Conservation (phyloP, 1,139 yeast genomes). For the Scheffersomyces quercinus region DNA sequence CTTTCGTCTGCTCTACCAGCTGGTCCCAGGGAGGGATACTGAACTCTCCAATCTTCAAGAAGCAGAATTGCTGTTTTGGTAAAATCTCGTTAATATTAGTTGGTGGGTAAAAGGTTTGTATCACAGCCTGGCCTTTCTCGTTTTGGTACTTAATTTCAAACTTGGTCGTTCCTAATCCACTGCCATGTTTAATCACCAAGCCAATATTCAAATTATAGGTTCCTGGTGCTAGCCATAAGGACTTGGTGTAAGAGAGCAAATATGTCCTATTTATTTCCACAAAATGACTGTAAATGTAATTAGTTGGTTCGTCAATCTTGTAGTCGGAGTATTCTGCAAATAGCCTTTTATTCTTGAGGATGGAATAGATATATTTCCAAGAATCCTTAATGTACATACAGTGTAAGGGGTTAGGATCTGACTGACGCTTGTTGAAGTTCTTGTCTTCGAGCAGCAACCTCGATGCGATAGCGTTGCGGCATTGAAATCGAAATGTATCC, state of each 20-base stretch:
- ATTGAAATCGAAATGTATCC: constrained; percentile 44
- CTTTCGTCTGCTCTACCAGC: constrained; percentile 1
- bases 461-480: constrained; percentile 36
- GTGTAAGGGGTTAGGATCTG: constrained; percentile 6
- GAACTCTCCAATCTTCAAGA: constrained; percentile 55
- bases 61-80: constrained; percentile 53
- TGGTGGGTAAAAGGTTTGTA: constrained; percentile 54
- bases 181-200: constrained; percentile 50
- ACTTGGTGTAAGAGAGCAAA: constrained; percentile 48
- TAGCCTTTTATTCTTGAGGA: constrained; percentile 51
- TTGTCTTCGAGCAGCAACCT: constrained; percentile 24
- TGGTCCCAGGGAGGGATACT: constrained; percentile 17
- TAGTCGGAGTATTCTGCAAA: constrained; percentile 56
- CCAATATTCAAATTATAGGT: constrained; percentile 53
- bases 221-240: constrained; percentile 53
- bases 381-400: constrained; percentile 46
- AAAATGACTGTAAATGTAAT: constrained; percentile 44
- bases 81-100: constrained; percentile 57
- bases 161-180: constrained; percentile 61
- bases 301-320: constrained; percentile 50
- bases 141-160: constrained; percentile 44
- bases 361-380: constrained; percentile 54
- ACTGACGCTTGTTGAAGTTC: constrained; percentile 4
- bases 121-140: constrained; percentile 18
- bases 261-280: constrained; percentile 52